phyloP scores from a whole-genome alignment of 192 early-diverging fungal species.

The Dissophora globulifera region DNA sequence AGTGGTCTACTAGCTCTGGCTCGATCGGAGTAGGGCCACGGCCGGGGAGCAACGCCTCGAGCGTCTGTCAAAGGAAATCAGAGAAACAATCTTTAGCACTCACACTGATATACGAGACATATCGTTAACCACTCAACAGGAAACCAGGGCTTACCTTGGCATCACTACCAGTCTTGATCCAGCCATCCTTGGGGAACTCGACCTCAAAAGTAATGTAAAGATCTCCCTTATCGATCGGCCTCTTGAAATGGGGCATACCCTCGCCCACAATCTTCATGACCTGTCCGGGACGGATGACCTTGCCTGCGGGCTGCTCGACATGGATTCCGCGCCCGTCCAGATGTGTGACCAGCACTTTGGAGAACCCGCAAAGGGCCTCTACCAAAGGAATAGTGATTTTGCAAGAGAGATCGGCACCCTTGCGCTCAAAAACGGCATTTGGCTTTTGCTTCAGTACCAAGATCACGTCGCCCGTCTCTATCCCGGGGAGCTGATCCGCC shows the following conservation, averaged over 20 bases:
- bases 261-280: slow-evolving; percentile 86
- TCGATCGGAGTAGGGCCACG: slow-evolving; percentile 18
- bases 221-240: slow-evolving; percentile 82
- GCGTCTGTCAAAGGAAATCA: slow-evolving; percentile 3
- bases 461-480: slow-evolving; percentile 91
- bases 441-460: slow-evolving; percentile 89
- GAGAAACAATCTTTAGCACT: neutral
- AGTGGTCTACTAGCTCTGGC: slow-evolving; percentile 63
- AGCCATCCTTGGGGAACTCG: slow-evolving; percentile 78
- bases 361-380: slow-evolving; percentile 94
- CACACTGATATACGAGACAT: neutral
- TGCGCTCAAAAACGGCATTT: slow-evolving; percentile 83
- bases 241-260: slow-evolving; percentile 91
- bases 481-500: slow-evolving; percentile 93
- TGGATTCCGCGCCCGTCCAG: slow-evolving; percentile 88
- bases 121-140: neutral
- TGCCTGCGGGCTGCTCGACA: slow-evolving; percentile 85
- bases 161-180: slow-evolving; percentile 48
- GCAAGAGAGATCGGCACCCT: slow-evolving; percentile 83
- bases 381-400: slow-evolving; percentile 85
- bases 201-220: slow-evolving; percentile 90
- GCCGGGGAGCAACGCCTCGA: slow-evolving; percentile 45
- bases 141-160: slow-evolving; percentile 23
- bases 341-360: slow-evolving; percentile 80
- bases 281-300: slow-evolving; percentile 88